These are phyloP conservation scores for Fonsecaea pedrosoi DNA, from an alignment of 2,329 filamentous ascomycete genomes.

Conservation along the genomic window DNA sequence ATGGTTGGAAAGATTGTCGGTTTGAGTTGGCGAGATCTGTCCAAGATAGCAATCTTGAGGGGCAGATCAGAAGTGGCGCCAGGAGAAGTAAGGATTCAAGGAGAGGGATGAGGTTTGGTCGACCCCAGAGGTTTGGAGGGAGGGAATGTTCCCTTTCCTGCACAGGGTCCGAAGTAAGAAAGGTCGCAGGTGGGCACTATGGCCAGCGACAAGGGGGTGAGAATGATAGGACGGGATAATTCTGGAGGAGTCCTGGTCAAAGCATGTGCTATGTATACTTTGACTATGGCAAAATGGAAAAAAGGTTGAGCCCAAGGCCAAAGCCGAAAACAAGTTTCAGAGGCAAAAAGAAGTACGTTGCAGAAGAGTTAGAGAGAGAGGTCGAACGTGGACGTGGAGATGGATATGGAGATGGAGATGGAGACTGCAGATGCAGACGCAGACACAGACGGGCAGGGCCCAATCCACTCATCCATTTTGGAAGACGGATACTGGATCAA, in stretches of 20 bases:
- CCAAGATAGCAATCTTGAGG: conserved; percentile 1
- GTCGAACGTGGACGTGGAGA: conserved; percentile 6
- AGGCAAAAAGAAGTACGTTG: not conserved
- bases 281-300: not conserved
- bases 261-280: not conserved
- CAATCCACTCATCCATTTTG: conserved; percentile 7
- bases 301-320: conserved; percentile 6
- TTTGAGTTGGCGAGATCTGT: not conserved
- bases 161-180: not conserved
- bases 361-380: conserved; percentile 5
- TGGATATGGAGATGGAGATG: not conserved
- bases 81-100: not conserved
- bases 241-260: not conserved
- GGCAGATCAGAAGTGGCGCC: not conserved
- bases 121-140: conserved; percentile 3
- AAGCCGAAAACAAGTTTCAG: conserved; percentile 7
- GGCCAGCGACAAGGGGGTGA: not conserved
- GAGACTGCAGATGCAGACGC: not conserved
- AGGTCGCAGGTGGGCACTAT: not conserved
- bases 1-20: not conserved
- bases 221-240: not conserved
- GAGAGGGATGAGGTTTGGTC: not conserved
- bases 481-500: conserved; percentile 4
- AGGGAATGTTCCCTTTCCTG: not conserved
- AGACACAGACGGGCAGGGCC: not conserved